A percentile compares a stretch with the other conserved stretches of the same genome.
phyloP scores from a whole-genome alignment of 2,329 filamentous ascomycete genomes.

The Chrysoporthe cubensis region DNA sequence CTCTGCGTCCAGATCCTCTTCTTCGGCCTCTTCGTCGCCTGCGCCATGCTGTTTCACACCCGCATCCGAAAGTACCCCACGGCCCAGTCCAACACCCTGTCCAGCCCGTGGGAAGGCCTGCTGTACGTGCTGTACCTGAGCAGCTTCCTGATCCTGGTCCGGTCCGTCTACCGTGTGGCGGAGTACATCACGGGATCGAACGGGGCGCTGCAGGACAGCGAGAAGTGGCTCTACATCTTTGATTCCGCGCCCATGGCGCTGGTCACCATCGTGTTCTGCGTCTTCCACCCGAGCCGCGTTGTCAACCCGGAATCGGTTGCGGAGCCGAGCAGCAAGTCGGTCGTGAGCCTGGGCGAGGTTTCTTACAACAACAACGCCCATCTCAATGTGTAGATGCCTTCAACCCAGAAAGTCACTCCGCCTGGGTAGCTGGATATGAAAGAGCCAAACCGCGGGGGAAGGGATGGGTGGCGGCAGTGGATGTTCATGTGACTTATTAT shows the following conservation, averaged over 20 bases:
- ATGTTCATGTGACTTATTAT: background rate
- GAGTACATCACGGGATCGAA: conserved; percentile 48
- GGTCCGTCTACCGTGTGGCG: conserved; percentile 41
- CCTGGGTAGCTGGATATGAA: background rate
- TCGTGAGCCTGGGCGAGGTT: background rate
- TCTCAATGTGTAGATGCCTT: background rate
- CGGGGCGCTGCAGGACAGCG: conserved; percentile 48
- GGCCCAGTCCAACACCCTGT: conserved; percentile 27
- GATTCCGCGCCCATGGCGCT: conserved; percentile 31
- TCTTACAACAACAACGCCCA: background rate
- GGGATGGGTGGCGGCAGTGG: background rate
- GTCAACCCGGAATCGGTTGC: background rate
- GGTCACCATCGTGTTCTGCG: conserved; percentile 8
- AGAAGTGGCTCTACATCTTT: conserved; percentile 48
- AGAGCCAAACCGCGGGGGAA: background rate
- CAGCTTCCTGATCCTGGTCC: conserved; percentile 38
- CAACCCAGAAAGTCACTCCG: background rate
- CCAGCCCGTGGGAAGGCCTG: conserved; percentile 33
- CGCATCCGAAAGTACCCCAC: conserved; percentile 37
- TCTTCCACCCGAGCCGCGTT: conserved; percentile 10
- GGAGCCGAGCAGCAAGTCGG: background rate
- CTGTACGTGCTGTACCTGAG: conserved; percentile 21
- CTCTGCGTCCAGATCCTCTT: conserved; percentile 54
- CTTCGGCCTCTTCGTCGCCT: conserved; percentile 53
- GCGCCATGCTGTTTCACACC: conserved; percentile 47